phyloP scores from a whole-genome alignment of 805 yeast species.

The Teunomyces lycoperdinae region DNA sequence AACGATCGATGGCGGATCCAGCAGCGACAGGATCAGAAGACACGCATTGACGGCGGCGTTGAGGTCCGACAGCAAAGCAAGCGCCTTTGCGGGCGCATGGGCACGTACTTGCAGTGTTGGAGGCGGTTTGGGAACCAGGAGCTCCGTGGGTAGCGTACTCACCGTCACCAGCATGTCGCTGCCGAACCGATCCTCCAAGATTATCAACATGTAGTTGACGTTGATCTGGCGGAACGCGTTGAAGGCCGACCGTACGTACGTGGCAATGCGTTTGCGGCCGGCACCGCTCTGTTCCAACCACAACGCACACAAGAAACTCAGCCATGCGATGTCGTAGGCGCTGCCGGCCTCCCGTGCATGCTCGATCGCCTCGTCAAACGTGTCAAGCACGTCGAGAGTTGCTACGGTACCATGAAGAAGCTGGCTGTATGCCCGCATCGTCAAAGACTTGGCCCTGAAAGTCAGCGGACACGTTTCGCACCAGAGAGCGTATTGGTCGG shows the following conservation, averaged over 20 bases:
- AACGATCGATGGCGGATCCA: conserved; percentile 35
- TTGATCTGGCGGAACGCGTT: conserved; percentile 21
- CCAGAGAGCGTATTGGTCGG: conserved; percentile 30
- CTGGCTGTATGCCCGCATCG: conserved; percentile 28
- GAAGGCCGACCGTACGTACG: conserved; percentile 37
- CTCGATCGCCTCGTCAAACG: conserved; percentile 46
- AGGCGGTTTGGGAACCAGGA: neutral
- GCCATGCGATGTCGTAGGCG: conserved; percentile 38
- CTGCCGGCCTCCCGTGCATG: conserved; percentile 26
- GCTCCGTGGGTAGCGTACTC: neutral
- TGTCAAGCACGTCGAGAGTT: conserved; percentile 40
- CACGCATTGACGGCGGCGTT: conserved; percentile 44
- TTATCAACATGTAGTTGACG: conserved; percentile 12
- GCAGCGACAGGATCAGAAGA: conserved; percentile 48
- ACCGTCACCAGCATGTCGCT: neutral
- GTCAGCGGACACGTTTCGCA: conserved; percentile 31
- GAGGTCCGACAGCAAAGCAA: neutral
- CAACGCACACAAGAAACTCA: conserved; percentile 40
- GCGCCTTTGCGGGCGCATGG: neutral
- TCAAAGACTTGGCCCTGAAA: conserved; percentile 36
- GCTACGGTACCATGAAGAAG: conserved; percentile 14
- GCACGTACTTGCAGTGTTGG: neutral
- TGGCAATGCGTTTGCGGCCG: conserved; percentile 30
- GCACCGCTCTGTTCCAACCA: conserved; percentile 29
- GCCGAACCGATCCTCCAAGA: conserved; percentile 26